Conservation (phyloP, 1,284 basidiomycete species). For the Caloboletus firmus region DNA sequence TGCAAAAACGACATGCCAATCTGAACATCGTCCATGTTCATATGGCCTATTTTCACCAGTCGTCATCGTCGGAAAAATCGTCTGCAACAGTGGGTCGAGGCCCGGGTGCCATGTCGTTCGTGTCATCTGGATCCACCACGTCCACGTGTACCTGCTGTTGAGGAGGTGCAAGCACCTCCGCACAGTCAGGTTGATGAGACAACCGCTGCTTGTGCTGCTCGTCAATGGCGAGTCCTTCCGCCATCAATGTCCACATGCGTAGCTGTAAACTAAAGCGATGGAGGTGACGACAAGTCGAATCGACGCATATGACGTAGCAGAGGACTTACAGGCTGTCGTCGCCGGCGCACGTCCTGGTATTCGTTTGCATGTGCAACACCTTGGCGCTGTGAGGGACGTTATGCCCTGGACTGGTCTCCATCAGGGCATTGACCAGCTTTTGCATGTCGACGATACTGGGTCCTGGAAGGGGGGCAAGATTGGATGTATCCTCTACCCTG, state of each 20-base stretch:
- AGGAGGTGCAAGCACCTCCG: conserved; percentile 15
- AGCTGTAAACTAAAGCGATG: conserved; percentile 24
- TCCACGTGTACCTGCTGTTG: not conserved
- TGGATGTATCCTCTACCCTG: not conserved
- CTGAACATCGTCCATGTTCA: too few species aligned
- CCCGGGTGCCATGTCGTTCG: conserved; percentile 19
- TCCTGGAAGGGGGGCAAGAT: not conserved
- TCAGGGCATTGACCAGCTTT: conserved; percentile 28
- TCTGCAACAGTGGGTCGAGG: conserved; percentile 9
- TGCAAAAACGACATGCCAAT: too few species aligned
- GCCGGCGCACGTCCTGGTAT: conserved; percentile 29
- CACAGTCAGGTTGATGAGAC: conserved; percentile 11
- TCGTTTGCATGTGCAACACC: conserved; percentile 29
- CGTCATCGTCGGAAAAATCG: conserved; percentile 28
- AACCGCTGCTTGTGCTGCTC: conserved; percentile 29
- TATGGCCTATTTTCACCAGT: conserved; percentile 16
- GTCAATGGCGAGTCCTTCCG: conserved; percentile 33
- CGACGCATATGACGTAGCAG: not conserved
- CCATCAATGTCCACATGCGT: conserved; percentile 36
- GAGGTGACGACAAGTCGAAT: not conserved
- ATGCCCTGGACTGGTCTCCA: conserved; percentile 24
- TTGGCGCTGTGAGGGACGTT: conserved; percentile 30
- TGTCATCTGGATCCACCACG: conserved; percentile 13
- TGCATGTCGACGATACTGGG: conserved; percentile 28
- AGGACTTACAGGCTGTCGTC: conserved; percentile 35